Evolutionary conservation across 2,329 filamentous ascomycete species (phyloP).

Genomic region (Exophiala oligosperma): DNA sequence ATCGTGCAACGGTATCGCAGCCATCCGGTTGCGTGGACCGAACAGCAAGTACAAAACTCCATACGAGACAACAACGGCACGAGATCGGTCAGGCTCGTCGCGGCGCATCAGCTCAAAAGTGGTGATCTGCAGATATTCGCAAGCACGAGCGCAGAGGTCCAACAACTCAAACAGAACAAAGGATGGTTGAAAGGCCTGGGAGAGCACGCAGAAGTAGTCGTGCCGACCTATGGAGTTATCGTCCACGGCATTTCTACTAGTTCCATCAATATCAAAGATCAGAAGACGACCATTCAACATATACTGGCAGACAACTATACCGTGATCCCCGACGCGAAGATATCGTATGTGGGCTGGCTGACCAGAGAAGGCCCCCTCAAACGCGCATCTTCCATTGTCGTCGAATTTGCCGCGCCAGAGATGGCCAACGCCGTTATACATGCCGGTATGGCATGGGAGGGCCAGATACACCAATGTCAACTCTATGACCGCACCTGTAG

Average conservation of each 20-base stretch:
- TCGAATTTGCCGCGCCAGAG: slow-evolving; percentile 32
- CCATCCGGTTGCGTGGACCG: not conserved
- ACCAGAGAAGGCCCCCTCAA: slow-evolving; percentile 9
- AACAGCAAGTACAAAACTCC: slow-evolving; percentile 1
- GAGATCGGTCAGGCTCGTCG: slow-evolving; percentile 2
- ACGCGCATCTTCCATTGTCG: slow-evolving; percentile 17
- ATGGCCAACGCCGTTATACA: slow-evolving; percentile 33
- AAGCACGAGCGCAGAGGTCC: not conserved
- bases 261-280: slow-evolving; percentile 33
- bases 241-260: slow-evolving; percentile 26
- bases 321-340: slow-evolving; percentile 26
- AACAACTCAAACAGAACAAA: not conserved
- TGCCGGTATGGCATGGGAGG: slow-evolving; percentile 28
- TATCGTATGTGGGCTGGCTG: slow-evolving; percentile 30
- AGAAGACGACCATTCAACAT: slow-evolving; percentile 29
- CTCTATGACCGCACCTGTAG: no score
- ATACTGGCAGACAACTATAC: slow-evolving; percentile 32
- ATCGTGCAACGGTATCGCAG: not conserved
- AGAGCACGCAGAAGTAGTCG: no score
- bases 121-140: slow-evolving; percentile 6
- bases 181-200: not conserved
- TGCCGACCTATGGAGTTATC: no score
- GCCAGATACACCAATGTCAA: slow-evolving; percentile 12
- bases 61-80: not conserved
- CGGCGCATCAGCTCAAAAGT: slow-evolving; percentile 12